A percentile compares a stretch with the other conserved stretches of the same genome.
These are phyloP conservation scores for Eucalyptus shirleyi DNA, from an alignment of 345 rosid species.

Conservation along the genomic window DNA sequence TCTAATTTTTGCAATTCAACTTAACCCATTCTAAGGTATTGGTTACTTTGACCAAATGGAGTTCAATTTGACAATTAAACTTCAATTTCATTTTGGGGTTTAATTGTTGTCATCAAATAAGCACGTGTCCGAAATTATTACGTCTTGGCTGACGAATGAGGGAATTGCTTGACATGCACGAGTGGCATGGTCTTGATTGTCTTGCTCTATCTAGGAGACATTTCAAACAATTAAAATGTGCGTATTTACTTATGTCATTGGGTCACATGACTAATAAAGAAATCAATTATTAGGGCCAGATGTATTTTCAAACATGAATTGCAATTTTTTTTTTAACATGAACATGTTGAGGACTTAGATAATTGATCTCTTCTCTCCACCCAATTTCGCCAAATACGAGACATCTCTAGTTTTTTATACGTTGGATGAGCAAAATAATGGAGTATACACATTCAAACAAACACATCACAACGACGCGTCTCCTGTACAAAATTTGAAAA, in stretches of 20 bases:
- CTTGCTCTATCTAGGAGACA: not conserved
- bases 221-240: not conserved
- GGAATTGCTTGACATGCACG: too few relatives aligned
- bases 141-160: too few relatives aligned
- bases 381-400: not conserved
- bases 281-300: not conserved
- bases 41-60: too few relatives aligned
- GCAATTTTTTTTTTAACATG: not conserved
- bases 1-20: too few relatives aligned
- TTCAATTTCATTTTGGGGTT: too few relatives aligned
- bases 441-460: not conserved
- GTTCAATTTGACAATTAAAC: too few relatives aligned
- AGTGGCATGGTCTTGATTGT: too few relatives aligned
- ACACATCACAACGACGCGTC: not conserved
- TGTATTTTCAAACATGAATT: too few relatives aligned
- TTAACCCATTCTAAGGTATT: too few relatives aligned
- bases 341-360: not conserved
- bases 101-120: too few relatives aligned
- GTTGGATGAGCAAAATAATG: not conserved
- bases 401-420: not conserved
- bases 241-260: not conserved
- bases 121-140: too few relatives aligned
- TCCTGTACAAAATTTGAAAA: too few relatives aligned
- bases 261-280: not conserved
- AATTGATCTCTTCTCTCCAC: not conserved